phyloP scores from a whole-genome alignment of 768 basidiomycete genomes.

The Collybia sordida region DNA sequence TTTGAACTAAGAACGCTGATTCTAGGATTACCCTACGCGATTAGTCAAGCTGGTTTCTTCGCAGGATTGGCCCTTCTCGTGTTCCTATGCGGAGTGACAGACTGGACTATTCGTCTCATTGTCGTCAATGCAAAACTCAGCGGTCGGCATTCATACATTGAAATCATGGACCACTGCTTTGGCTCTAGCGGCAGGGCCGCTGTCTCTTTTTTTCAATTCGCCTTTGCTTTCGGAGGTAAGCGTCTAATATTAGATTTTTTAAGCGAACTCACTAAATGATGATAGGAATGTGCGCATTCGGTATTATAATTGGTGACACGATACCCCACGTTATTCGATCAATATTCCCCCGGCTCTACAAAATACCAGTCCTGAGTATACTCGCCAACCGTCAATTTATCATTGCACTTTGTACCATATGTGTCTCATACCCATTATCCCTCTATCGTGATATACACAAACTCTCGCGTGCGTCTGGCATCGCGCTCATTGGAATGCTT shows the following conservation, averaged over 20 bases:
- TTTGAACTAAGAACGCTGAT: neutral
- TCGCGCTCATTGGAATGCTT: conserved; percentile 91
- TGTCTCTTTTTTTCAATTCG: conserved; percentile 95
- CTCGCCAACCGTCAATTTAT: conserved; percentile 88
- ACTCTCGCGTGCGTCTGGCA: conserved; percentile 85
- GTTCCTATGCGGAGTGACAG: conserved; percentile 80
- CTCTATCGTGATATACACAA: conserved; percentile 98
- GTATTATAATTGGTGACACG: conserved; percentile 97
- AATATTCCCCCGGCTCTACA: conserved; percentile 68
- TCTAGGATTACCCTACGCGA: conserved; percentile 88
- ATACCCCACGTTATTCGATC: conserved; percentile 92
- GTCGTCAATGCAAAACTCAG: conserved; percentile 95
- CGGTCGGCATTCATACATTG: conserved; percentile 89
- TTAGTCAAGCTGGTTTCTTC: conserved; percentile 93
- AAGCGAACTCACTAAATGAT: conserved; percentile 4
- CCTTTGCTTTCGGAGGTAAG: conserved; percentile 94
- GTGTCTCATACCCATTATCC: conserved; percentile 92
- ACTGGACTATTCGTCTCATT: conserved; percentile 97
- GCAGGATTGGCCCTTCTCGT: conserved; percentile 82
- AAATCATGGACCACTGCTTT: conserved; percentile 92
- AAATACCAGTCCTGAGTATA: conserved; percentile 71
- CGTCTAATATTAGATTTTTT: conserved; percentile 1
- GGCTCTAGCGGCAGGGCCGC: conserved; percentile 89
- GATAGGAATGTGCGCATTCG: conserved; percentile 97
- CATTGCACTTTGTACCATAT: conserved; percentile 81